These are phyloP conservation scores for Diddensiella transvaalensis DNA, from an alignment of 805 yeast genomes.

Conservation along the genomic window DNA sequence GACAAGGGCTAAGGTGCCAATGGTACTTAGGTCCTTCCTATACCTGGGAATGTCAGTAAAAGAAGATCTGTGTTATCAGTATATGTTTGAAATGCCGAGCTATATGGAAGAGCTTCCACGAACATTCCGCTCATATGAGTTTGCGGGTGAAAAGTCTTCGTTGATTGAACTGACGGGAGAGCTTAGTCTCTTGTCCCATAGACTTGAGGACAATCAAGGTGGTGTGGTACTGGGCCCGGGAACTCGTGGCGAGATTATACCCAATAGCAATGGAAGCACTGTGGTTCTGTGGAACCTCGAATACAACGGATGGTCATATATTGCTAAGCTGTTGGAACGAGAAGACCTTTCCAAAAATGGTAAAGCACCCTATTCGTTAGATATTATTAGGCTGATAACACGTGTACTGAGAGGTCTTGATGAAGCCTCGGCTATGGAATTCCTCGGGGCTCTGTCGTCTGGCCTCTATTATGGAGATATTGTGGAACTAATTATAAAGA, in stretches of 20 bases:
- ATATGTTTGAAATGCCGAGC: slow-evolving; percentile 55
- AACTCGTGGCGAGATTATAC: slow-evolving; percentile 69
- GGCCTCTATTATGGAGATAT: slow-evolving; percentile 53
- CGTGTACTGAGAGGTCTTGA: slow-evolving; percentile 43
- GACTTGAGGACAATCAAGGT: slow-evolving; percentile 43
- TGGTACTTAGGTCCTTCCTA: slow-evolving; percentile 55
- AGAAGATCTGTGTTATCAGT: slow-evolving; percentile 60
- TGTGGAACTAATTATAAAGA: slow-evolving; percentile 55
- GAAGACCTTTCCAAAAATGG: slow-evolving; percentile 38
- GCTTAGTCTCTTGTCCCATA: slow-evolving; percentile 39
- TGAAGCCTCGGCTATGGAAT: slow-evolving; percentile 40
- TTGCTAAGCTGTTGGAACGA: slow-evolving; percentile 76
- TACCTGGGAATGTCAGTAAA: slow-evolving; percentile 54
- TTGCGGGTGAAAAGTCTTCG: slow-evolving; percentile 46
- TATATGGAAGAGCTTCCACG: slow-evolving; percentile 50
- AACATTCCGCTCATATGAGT: slow-evolving; percentile 42
- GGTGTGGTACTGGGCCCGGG: slow-evolving; percentile 47
- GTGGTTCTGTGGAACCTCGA: slow-evolving; percentile 63
- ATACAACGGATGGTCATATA: slow-evolving; percentile 82
- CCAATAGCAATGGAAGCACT: slow-evolving; percentile 37
- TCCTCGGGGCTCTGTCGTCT: slow-evolving; percentile 40
- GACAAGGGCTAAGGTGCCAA: slow-evolving; percentile 72
- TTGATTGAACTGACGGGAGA: slow-evolving; percentile 48
- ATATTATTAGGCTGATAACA: slow-evolving; percentile 51
- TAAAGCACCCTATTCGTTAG: slow-evolving; percentile 34